These are phyloP conservation scores for Pleurotus citrinopileatus DNA, from an alignment of 768 basidiomycete species.

Conservation along the genomic window DNA sequence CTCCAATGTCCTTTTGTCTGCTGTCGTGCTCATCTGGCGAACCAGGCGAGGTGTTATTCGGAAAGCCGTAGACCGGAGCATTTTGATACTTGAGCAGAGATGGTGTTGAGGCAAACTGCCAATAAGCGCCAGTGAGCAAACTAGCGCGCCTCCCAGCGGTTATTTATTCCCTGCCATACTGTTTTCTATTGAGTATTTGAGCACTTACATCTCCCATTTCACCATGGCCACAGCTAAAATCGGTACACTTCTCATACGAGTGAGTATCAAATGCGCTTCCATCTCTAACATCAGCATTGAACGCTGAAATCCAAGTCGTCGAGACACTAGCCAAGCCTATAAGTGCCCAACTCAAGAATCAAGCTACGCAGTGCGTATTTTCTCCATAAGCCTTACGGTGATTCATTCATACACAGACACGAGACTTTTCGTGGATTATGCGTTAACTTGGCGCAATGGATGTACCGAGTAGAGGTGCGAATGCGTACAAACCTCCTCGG, in stretches of 20 bases:
- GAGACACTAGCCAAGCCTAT: constrained; percentile 88
- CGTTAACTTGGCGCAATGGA: constrained; percentile 68
- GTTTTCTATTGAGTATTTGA: no score
- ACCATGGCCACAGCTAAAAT: constrained; percentile 81
- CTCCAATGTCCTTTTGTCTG: constrained; percentile 16
- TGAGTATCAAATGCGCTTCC: constrained; percentile 31
- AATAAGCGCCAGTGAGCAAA: no score
- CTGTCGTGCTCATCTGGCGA: constrained; percentile 14
- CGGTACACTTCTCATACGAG: constrained; percentile 71
- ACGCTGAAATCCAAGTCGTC: constrained; percentile 5
- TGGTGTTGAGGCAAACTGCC: no score
- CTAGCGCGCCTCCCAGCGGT: no score
- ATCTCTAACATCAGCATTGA: no score
- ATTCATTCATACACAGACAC: constrained; percentile 44
- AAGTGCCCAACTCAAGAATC: constrained; percentile 60
- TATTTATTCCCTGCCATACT: no score
- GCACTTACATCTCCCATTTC: no score
- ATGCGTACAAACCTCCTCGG: constrained; percentile 76
- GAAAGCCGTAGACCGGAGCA: not conserved
- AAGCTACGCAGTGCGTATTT: constrained; percentile 59
- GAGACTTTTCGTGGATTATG: constrained; percentile 70
- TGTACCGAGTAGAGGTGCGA: constrained; percentile 72
- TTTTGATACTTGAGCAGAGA: not conserved
- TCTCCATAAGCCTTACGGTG: not conserved
- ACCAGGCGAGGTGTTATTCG: constrained; percentile 13